These are phyloP conservation scores for Keqinozyma sinolaborantium DNA, from an alignment of 1,139 yeast species.

Conservation along the genomic window DNA sequence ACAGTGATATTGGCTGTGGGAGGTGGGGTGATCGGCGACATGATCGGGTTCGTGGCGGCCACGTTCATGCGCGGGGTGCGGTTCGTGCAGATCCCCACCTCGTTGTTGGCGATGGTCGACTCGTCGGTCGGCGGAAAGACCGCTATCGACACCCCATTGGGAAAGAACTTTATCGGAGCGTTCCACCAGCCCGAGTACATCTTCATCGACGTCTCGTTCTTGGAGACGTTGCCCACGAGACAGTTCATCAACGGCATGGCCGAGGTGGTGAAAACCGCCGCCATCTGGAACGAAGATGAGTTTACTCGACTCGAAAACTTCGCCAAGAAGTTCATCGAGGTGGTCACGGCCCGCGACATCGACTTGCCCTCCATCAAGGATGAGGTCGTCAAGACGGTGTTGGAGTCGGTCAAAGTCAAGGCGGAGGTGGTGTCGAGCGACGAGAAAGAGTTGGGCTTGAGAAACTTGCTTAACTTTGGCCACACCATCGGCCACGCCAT, in stretches of 20 bases:
- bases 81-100: slow-evolving; percentile 91
- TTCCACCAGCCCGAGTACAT: slow-evolving; percentile 95
- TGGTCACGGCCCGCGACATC: slow-evolving; percentile 44
- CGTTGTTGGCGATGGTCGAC: slow-evolving; percentile 94
- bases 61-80: slow-evolving; percentile 99
- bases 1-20: slow-evolving; percentile 94
- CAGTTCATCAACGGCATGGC: slow-evolving; percentile 99
- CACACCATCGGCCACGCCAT: slow-evolving; percentile 98
- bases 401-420: slow-evolving; percentile 84
- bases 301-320: slow-evolving; percentile 80
- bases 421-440: slow-evolving; percentile 93
- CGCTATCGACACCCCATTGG: slow-evolving; percentile 96
- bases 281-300: slow-evolving; percentile 92
- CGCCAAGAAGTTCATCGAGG: slow-evolving; percentile 63
- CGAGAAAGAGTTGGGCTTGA: slow-evolving; percentile 92
- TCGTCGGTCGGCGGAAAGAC: slow-evolving; percentile 98
- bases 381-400: slow-evolving; percentile 73
- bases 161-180: slow-evolving; percentile 95
- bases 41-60: slow-evolving; percentile 98
- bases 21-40: slow-evolving; percentile 98
- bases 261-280: slow-evolving; percentile 97
- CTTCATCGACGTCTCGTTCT: slow-evolving; percentile 82
- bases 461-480: slow-evolving; percentile 92
- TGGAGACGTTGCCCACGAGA: slow-evolving; percentile 84
- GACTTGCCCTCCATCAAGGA: slow-evolving; percentile 66